Evolutionary conservation across 257 asterid species (phyloP).

Genomic region (Solanum ossicruentum): DNA sequence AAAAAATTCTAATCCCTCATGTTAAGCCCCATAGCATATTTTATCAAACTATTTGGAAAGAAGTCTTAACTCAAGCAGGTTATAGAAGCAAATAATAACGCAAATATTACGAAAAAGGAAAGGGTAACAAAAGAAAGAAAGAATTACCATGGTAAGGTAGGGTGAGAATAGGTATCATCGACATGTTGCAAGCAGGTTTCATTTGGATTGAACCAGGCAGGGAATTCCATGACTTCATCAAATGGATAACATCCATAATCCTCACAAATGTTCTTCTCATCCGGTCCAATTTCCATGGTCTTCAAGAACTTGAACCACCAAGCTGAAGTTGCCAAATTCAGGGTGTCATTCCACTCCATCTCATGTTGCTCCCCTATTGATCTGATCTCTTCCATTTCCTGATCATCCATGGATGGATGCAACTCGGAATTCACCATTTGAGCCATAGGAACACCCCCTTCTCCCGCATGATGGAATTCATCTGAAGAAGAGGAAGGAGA

Average conservation of each 20-base stretch:
- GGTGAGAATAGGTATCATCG: conserved; percentile 41
- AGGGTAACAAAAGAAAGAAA: neutral
- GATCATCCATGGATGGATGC: conserved; percentile 77
- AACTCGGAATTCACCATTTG: conserved; percentile 26
- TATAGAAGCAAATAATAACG: neutral
- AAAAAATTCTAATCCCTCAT: no score
- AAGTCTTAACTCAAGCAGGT: neutral
- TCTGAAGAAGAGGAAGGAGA: conserved; percentile 55
- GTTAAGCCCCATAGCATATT: no score
- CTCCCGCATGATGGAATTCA: conserved; percentile 32
- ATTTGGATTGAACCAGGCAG: conserved; percentile 65
- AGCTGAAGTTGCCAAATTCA: conserved; percentile 73
- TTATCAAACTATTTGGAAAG: neutral
- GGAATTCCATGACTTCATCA: conserved; percentile 77
- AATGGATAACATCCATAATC: conserved; percentile 36
- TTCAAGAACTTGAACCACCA: conserved; percentile 89
- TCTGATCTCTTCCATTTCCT: conserved; percentile 83
- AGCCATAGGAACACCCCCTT: conserved; percentile 1
- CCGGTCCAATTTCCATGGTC: conserved; percentile 49
- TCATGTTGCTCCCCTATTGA: conserved; percentile 86
- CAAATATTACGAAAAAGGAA: neutral
- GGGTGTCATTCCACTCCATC: conserved; percentile 85
- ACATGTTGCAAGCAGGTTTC: conserved; percentile 47
- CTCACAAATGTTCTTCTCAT: conserved; percentile 17
- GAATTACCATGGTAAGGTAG: conserved; percentile 86